These are phyloP conservation scores for Lodderomyces theae DNA, from an alignment of 1,139 yeast species.

Conservation along the genomic window DNA sequence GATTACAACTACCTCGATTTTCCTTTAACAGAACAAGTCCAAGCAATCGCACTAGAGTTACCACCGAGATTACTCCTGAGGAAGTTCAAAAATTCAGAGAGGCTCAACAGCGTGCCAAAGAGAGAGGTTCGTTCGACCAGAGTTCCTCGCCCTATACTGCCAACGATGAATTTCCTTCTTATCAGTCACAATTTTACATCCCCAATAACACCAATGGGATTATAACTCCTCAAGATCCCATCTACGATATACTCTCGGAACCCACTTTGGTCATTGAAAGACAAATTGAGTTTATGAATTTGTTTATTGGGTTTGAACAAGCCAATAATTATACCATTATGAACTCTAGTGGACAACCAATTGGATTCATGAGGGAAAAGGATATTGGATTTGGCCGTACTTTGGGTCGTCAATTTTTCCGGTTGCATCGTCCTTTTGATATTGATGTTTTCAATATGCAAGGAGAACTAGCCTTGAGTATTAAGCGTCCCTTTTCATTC, in stretches of 20 bases:
- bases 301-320: slow-evolving; percentile 87
- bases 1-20: slow-evolving; percentile 7
- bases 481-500: slow-evolving; percentile 77
- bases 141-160: slow-evolving; percentile 13
- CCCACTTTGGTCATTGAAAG: slow-evolving; percentile 88
- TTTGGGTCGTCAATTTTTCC: slow-evolving; percentile 74
- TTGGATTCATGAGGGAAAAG: slow-evolving; percentile 82
- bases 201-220: slow-evolving; percentile 47
- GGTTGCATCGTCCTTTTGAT: slow-evolving; percentile 81
- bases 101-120: slow-evolving; percentile 15
- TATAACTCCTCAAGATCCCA: slow-evolving; percentile 53
- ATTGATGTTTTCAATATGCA: slow-evolving; percentile 74
- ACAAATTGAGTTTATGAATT: slow-evolving; percentile 81
- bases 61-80: slow-evolving; percentile 39
- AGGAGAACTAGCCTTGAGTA: slow-evolving; percentile 68
- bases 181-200: slow-evolving; percentile 20
- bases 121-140: slow-evolving; percentile 8
- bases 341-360: slow-evolving; percentile 67
- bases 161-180: slow-evolving; percentile 1
- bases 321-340: slow-evolving; percentile 75
- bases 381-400: slow-evolving; percentile 69
- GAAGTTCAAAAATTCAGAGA: slow-evolving; percentile 29
- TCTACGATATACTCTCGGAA: slow-evolving; percentile 57
- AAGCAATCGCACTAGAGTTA: slow-evolving; percentile 26
- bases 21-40: background rate